Evolutionary conservation across 352 stramenopile species (phyloP).

Genomic region (Paralagenidium karlingii): DNA sequence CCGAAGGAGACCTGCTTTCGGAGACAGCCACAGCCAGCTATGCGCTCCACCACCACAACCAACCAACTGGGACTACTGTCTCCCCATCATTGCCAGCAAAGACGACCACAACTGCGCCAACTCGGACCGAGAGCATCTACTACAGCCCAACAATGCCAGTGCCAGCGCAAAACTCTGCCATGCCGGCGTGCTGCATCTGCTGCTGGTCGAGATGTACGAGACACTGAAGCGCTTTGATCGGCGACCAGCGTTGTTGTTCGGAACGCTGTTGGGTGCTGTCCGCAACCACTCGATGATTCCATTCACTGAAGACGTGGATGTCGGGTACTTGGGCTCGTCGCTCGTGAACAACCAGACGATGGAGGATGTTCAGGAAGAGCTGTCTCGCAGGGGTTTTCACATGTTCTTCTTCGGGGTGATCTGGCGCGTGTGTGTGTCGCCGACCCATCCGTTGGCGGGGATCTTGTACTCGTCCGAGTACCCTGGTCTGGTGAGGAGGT

Average conservation of each 20-base stretch:
- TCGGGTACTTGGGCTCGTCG: conserved; percentile 10
- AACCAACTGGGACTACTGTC: conserved; percentile 26
- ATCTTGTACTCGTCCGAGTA: conserved; percentile 13
- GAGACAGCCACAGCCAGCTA: too few relatives aligned
- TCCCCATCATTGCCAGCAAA: conserved; percentile 28
- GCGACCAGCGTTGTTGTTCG: conserved; percentile 4
- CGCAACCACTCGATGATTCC: conserved; percentile 7
- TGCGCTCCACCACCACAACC: too few relatives aligned
- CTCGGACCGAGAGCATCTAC: conserved; percentile 29
- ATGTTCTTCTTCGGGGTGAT: conserved; percentile 9
- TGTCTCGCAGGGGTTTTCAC: conserved; percentile 5
- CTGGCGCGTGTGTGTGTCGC: conserved; percentile 15
- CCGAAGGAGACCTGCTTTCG: too few relatives aligned
- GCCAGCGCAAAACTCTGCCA: conserved; percentile 18
- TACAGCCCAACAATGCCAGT: conserved; percentile 8
- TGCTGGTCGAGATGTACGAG: conserved; percentile 8
- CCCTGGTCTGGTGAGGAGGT: neutral
- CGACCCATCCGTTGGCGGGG: conserved; percentile 14
- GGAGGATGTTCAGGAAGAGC: conserved; percentile 2
- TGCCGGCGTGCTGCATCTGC: conserved; percentile 12
- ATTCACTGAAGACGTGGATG: conserved; percentile 10
- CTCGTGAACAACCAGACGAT: conserved; percentile 1
- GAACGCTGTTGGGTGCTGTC: conserved; percentile 8
- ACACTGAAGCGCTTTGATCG: neutral
- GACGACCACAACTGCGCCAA: conserved; percentile 25